phyloP scores from a whole-genome alignment of 306 rosid genomes.

The Fragaria ananassa region DNA sequence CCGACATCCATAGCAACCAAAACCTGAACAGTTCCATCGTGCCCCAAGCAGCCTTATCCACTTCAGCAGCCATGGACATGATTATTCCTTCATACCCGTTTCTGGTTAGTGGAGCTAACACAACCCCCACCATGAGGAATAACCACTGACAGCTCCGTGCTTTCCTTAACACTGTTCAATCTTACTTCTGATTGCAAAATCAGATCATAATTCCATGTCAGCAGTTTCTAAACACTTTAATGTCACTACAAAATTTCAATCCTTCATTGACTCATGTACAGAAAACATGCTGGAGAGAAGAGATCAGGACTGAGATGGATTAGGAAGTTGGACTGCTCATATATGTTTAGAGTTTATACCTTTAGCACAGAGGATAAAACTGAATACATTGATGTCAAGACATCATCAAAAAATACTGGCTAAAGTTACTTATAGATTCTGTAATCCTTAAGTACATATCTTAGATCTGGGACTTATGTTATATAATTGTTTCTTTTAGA shows the following conservation, averaged over 20 bases:
- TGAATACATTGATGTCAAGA: not conserved
- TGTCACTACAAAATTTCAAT: not conserved
- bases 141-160: not conserved
- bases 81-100: too few species aligned
- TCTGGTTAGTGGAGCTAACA: too few species aligned
- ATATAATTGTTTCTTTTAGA: not conserved
- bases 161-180: not conserved
- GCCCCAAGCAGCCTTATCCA: too few species aligned
- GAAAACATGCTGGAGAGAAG: not conserved
- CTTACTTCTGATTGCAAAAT: not conserved
- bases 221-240: not conserved
- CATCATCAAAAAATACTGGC: not conserved
- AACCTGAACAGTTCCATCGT: too few species aligned
- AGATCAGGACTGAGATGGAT: not conserved
- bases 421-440: not conserved
- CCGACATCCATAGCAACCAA: too few species aligned
- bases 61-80: too few species aligned
- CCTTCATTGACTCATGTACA: not conserved
- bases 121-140: too few species aligned
- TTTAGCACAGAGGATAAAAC: not conserved
- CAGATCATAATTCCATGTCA: not conserved
- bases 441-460: not conserved
- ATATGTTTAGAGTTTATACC: not conserved
- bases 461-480: not conserved
- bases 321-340: not conserved